Evolutionary conservation across 768 basidiomycete genomes (phyloP).

Genomic region (Pleurotus salmoneostramineus): DNA sequence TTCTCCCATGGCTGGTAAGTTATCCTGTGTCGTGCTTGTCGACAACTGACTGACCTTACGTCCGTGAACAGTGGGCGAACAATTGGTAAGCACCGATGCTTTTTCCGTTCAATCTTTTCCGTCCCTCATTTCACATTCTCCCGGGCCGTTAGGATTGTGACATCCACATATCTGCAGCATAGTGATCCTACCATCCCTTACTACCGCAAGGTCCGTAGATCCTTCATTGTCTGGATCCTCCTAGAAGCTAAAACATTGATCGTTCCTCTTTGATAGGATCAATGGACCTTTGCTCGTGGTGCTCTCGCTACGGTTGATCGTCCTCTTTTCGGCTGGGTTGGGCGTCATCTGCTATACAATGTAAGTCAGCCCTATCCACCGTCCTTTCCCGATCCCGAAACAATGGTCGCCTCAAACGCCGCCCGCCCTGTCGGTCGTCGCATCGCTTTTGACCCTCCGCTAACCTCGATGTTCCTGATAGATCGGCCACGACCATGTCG

Average conservation of each 20-base stretch:
- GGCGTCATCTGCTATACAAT: constrained; percentile 53
- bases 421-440: not conserved
- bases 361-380: constrained; percentile 19
- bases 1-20: constrained; percentile 45
- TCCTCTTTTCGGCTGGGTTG: constrained; percentile 55
- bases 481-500: constrained; percentile 49
- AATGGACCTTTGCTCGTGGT: constrained; percentile 60
- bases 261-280: constrained; percentile 21
- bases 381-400: too few relatives aligned
- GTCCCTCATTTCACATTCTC: not conserved
- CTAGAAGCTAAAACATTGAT: too few relatives aligned
- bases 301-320: constrained; percentile 60
- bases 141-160: constrained; percentile 44
- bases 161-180: constrained; percentile 60
- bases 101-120: not conserved
- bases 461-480: constrained; percentile 11
- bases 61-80: constrained; percentile 5
- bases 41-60: not conserved
- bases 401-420: not conserved
- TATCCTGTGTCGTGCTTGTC: not conserved
- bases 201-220: constrained; percentile 38
- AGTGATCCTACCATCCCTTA: constrained; percentile 57
- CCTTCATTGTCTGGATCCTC: not conserved
- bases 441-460: not conserved
- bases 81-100: constrained; percentile 2